Conservation (phyloP, 306 rosid species). For the Comarum palustre region DNA sequence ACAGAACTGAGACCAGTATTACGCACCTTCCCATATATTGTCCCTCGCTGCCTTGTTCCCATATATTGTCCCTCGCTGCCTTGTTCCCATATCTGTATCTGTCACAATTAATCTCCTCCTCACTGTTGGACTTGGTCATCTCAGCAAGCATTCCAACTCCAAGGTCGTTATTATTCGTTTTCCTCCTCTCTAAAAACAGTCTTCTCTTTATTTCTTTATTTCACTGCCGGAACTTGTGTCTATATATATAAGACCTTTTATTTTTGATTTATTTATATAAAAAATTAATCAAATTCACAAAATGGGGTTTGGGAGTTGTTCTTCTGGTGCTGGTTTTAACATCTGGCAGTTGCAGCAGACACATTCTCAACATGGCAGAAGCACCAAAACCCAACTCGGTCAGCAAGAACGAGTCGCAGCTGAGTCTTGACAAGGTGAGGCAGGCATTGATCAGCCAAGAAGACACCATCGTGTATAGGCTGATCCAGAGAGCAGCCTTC, state of each 20-base stretch:
- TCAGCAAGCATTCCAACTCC: not conserved
- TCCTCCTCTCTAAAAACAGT: not conserved
- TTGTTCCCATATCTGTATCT: too few relatives aligned
- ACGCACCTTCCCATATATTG: too few relatives aligned
- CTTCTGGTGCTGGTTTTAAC: conserved; percentile 26
- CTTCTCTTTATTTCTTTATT: not conserved
- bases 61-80: not conserved
- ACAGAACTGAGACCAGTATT: too few relatives aligned
- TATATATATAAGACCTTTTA: too few relatives aligned
- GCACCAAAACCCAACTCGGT: conserved; percentile 11
- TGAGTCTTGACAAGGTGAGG: conserved; percentile 60
- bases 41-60: too few relatives aligned
- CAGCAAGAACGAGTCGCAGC: conserved; percentile 2
- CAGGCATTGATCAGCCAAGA: conserved; percentile 67
- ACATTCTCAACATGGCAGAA: conserved; percentile 32
- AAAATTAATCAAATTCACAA: not conserved
- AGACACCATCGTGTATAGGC: conserved; percentile 63
- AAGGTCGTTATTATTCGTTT: not conserved
- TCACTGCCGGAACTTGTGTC: not conserved
- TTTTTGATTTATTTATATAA: too few relatives aligned
- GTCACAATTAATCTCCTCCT: not conserved
- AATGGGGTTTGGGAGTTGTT: not conserved
- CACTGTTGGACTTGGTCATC: not conserved
- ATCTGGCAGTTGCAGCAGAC: conserved; percentile 5
- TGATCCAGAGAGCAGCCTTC: conserved; percentile 71